Evolutionary conservation across 2,329 filamentous ascomycete genomes (phyloP).

Genomic region (Fusarium sp.): DNA sequence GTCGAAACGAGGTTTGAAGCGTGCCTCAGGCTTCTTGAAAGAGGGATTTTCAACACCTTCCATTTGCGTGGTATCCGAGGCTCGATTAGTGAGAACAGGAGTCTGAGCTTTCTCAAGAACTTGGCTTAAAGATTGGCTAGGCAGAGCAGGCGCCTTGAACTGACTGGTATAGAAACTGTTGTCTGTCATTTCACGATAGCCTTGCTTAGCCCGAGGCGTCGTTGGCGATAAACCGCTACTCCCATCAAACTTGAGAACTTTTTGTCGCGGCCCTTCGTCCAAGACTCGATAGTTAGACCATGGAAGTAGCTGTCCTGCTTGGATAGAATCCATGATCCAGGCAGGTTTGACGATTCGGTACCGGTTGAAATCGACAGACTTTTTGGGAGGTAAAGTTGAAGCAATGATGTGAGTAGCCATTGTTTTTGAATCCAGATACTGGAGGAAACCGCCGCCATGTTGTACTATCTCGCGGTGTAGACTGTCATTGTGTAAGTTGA

Average conservation of each 20-base stretch:
- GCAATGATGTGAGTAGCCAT: slow-evolving; percentile 96
- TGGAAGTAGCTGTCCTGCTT: slow-evolving; percentile 81
- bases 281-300: slow-evolving; percentile 89
- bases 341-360: slow-evolving; percentile 95
- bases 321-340: slow-evolving; percentile 92
- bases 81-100: slow-evolving; percentile 14
- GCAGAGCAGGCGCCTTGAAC: slow-evolving; percentile 58
- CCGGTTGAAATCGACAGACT: slow-evolving; percentile 84
- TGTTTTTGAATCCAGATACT: slow-evolving; percentile 95
- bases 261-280: slow-evolving; percentile 85
- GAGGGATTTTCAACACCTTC: background rate
- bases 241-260: slow-evolving; percentile 71
- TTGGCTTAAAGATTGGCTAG: slow-evolving; percentile 46
- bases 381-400: slow-evolving; percentile 89
- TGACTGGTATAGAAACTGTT: slow-evolving; percentile 85
- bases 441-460: slow-evolving; percentile 93
- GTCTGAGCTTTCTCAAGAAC: slow-evolving; percentile 45
- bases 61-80: background rate
- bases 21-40: background rate
- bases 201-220: slow-evolving; percentile 64
- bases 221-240: slow-evolving; percentile 75
- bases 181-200: slow-evolving; percentile 85
- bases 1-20: background rate
- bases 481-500: slow-evolving; percentile 46
- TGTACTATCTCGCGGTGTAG: slow-evolving; percentile 88